phyloP scores from a whole-genome alignment of 2,329 filamentous ascomycete species.

The Elsinoe fawcettii region DNA sequence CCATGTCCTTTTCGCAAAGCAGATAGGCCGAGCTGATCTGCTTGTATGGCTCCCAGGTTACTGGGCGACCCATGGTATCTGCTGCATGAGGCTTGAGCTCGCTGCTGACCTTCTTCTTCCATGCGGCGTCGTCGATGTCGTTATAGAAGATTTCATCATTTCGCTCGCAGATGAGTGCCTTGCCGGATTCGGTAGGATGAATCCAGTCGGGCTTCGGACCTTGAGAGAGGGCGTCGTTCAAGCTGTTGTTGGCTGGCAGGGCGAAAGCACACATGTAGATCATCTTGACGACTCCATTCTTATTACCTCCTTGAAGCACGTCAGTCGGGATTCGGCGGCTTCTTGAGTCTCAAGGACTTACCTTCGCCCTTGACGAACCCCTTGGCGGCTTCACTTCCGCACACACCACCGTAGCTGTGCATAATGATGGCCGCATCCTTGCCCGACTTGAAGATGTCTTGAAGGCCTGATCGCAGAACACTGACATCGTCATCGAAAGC shows the following conservation, averaged over 20 bases:
- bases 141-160: conserved; percentile 30
- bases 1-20: conserved; percentile 34
- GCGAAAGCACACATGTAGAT: conserved; percentile 25
- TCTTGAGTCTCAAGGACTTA: background rate
- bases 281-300: conserved; percentile 23
- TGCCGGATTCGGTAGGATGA: background rate
- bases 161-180: conserved; percentile 13
- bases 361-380: conserved; percentile 21
- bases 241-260: conserved; percentile 18
- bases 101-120: conserved; percentile 19
- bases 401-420: conserved; percentile 28
- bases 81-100: conserved; percentile 27
- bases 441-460: conserved; percentile 20
- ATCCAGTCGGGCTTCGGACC: conserved; percentile 16
- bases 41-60: conserved; percentile 32
- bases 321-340: background rate
- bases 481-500: conserved; percentile 22
- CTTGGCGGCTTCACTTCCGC: conserved; percentile 24
- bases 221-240: conserved; percentile 19
- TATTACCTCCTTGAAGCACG: conserved; percentile 12
- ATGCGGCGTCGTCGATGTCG: conserved; percentile 25
- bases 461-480: conserved; percentile 20
- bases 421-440: conserved; percentile 25
- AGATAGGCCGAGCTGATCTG: conserved; percentile 36
- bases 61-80: conserved; percentile 20